A percentile compares a stretch with the other conserved stretches of the same genome.
Conservation (phyloP, 139 green algal genomes). For the Chlorella sp. region DNA sequence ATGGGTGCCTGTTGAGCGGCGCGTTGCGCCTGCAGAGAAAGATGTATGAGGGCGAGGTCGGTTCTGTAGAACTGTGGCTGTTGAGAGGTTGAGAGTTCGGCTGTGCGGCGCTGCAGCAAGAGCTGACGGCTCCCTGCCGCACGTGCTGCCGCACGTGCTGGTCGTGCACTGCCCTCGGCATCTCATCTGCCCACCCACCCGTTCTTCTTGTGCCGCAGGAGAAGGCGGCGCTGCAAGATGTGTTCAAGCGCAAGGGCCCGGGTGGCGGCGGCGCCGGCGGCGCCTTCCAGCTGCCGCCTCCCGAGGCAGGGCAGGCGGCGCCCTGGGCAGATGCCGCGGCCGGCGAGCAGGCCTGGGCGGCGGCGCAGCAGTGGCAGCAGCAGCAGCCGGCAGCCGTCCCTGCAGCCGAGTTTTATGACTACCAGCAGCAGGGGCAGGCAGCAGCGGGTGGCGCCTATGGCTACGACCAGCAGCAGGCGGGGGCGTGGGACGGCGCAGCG, state of each 20-base stretch:
- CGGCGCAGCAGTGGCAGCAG: background rate
- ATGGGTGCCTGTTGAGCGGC: background rate
- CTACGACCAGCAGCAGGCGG: background rate
- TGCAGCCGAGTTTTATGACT: background rate
- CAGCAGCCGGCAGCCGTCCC: background rate
- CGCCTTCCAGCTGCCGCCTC: slow-evolving; percentile 25
- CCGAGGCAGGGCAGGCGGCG: background rate
- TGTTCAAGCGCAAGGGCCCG: slow-evolving; percentile 1
- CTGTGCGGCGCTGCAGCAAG: too few species aligned
- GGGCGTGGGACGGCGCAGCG: background rate
- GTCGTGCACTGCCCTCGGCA: background rate
- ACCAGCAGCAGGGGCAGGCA: background rate
- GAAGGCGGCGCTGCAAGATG: slow-evolving; percentile 40
- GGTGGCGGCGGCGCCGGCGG: background rate
- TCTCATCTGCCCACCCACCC: background rate
- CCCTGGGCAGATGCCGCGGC: background rate
- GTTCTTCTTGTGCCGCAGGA: background rate
- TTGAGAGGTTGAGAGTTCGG: too few species aligned
- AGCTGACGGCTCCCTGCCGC: too few species aligned
- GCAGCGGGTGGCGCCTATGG: background rate
- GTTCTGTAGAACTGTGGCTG: too few species aligned
- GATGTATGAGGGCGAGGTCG: too few species aligned
- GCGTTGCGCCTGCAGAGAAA: background rate
- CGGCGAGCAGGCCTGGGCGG: background rate
- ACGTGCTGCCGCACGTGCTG: too few species aligned